phyloP scores from a whole-genome alignment of 768 basidiomycete genomes.

The Trametes cinnabarina region DNA sequence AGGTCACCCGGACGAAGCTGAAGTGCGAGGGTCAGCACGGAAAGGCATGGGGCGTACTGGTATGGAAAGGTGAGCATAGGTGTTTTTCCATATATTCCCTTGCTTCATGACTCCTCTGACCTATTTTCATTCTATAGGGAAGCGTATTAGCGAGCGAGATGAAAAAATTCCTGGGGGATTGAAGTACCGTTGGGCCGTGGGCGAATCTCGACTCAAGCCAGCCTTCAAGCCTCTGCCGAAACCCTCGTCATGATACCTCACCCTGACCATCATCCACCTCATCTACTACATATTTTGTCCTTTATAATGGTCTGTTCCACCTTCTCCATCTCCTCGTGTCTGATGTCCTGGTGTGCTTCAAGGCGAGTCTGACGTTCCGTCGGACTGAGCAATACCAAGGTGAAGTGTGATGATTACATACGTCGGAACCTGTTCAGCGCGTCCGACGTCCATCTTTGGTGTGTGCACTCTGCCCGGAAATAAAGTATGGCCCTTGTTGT shows the following conservation, averaged over 20 bases:
- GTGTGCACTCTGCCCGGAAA: too few relatives aligned
- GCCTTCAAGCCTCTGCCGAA: constrained; percentile 13
- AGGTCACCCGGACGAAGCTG: constrained; percentile 66
- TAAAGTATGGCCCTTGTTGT: too few relatives aligned
- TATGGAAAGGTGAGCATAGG: constrained; percentile 69
- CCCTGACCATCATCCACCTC: neutral
- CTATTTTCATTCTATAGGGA: constrained; percentile 42
- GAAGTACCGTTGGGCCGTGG: constrained; percentile 73
- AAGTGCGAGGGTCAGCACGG: constrained; percentile 76
- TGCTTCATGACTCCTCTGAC: neutral
- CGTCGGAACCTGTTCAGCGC: too few relatives aligned
- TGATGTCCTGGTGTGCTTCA: too few relatives aligned
- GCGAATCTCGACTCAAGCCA: constrained; percentile 40
- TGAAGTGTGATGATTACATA: too few relatives aligned
- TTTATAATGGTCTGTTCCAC: neutral
- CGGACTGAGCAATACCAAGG: too few relatives aligned
- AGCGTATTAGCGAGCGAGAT: constrained; percentile 55
- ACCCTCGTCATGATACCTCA: neutral
- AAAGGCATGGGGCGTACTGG: constrained; percentile 77
- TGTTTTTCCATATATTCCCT: too few relatives aligned
- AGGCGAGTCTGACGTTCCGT: too few relatives aligned
- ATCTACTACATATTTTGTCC: neutral
- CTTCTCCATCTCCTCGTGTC: neutral
- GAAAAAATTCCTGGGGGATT: constrained; percentile 67
- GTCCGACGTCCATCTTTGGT: too few relatives aligned